A percentile compares a stretch with the other conserved stretches of the same genome.
Conservation (phyloP, 2,329 filamentous ascomycete species). For the Ceratocystis eucalypticola region DNA sequence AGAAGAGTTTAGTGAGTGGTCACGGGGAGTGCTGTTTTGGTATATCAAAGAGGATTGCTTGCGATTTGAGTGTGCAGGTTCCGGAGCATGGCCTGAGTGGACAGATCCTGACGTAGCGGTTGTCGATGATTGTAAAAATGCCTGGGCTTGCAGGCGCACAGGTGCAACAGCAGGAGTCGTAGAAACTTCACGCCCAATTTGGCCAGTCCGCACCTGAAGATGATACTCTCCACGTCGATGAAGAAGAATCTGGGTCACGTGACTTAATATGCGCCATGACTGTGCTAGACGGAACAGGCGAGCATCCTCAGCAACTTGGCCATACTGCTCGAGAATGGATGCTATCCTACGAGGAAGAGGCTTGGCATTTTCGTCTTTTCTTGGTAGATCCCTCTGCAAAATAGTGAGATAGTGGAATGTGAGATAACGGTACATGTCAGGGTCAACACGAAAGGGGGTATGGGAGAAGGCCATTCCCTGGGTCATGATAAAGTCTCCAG, state of each 20-base stretch:
- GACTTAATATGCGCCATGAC: slow-evolving; percentile 49
- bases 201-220: slow-evolving; percentile 31
- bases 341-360: slow-evolving; percentile 36
- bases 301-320: slow-evolving; percentile 41
- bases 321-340: slow-evolving; percentile 42
- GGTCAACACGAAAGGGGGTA: slow-evolving; percentile 39
- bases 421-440: slow-evolving; percentile 42
- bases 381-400: slow-evolving; percentile 37
- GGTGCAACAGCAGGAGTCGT: slow-evolving; percentile 17
- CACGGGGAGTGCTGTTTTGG: background rate
- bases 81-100: background rate
- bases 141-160: background rate
- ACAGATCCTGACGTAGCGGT: background rate
- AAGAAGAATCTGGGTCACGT: slow-evolving; percentile 41
- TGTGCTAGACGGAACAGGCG: slow-evolving; percentile 48
- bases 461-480: slow-evolving; percentile 51
- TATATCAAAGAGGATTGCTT: background rate
- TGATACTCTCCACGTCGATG: slow-evolving; percentile 44
- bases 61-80: background rate
- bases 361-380: slow-evolving; percentile 23
- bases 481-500: slow-evolving; percentile 43
- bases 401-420: slow-evolving; percentile 43
- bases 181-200: slow-evolving; percentile 1
- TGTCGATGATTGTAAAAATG: background rate
- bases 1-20: slow-evolving; percentile 20